Evolutionary conservation across 306 rosid genomes (phyloP).

Genomic region (Bauhinia variegata): DNA sequence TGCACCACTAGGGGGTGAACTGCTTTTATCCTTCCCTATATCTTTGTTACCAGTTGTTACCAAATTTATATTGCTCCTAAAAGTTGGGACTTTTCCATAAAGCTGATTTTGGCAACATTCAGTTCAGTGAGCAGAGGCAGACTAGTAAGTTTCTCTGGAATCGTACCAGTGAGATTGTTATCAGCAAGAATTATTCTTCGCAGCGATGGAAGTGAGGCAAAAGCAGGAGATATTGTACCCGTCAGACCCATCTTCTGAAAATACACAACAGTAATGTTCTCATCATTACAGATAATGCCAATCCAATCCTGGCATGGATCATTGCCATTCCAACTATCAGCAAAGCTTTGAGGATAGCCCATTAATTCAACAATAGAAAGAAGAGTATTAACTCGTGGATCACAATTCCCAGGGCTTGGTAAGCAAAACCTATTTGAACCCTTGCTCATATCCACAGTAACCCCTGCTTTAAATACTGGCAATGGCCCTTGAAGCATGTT

Average conservation of each 20-base stretch:
- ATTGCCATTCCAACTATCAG: constrained; percentile 62
- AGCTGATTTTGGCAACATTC: constrained; percentile 62
- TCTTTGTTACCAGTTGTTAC: constrained; percentile 57
- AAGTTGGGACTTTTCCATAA: constrained; percentile 55
- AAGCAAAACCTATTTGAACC: constrained; percentile 58
- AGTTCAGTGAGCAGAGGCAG: constrained; percentile 59
- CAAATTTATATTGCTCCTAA: constrained; percentile 50
- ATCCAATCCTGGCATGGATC: constrained; percentile 61
- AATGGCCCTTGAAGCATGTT: constrained; percentile 71
- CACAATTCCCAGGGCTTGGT: constrained; percentile 51
- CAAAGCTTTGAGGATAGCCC: constrained; percentile 60
- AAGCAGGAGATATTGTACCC: constrained; percentile 53
- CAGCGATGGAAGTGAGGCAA: constrained; percentile 51
- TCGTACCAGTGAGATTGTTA: constrained; percentile 69
- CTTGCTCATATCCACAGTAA: constrained; percentile 30
- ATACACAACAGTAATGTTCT: constrained; percentile 51
- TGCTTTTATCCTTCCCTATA: constrained; percentile 61
- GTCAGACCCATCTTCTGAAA: constrained; percentile 68
- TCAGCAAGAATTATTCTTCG: constrained; percentile 65
- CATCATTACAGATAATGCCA: constrained; percentile 57
- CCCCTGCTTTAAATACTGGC: constrained; percentile 51
- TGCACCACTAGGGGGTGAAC: constrained; percentile 29
- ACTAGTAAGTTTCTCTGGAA: constrained; percentile 64
- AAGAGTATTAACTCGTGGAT: constrained; percentile 44
- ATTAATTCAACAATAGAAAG: constrained; percentile 49